Percentiles rank a stretch among this genome's conserved stretches.
Evolutionary conservation across 2,329 filamentous ascomycete genomes (phyloP).

Genomic region (Neonectria sp.): DNA sequence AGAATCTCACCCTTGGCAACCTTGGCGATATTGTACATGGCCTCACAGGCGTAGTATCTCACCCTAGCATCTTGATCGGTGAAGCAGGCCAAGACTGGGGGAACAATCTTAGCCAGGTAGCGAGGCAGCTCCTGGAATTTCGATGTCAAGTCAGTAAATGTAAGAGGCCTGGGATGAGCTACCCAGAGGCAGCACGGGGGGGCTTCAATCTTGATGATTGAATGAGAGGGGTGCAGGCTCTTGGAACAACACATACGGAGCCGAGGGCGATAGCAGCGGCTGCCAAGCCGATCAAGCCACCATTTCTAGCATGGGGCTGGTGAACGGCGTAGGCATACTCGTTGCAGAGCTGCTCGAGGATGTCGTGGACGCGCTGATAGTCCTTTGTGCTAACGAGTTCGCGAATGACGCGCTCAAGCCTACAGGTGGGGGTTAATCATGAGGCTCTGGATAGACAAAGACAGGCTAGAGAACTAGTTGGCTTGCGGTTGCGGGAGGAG

Average conservation of each 20-base stretch:
- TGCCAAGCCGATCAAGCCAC: conserved; percentile 93
- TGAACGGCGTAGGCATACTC: conserved; percentile 98
- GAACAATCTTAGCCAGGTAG: conserved; percentile 94
- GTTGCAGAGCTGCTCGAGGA: conserved; percentile 96
- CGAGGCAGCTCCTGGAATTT: conserved; percentile 83
- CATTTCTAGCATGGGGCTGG: conserved; percentile 96
- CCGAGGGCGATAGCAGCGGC: conserved; percentile 96
- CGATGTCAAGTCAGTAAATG: conserved; percentile 22
- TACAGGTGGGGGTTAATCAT: conserved; percentile 54
- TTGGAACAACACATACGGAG: conserved; percentile 72
- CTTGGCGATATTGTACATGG: conserved; percentile 99
- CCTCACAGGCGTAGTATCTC: conserved; percentile 98
- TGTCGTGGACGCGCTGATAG: conserved; percentile 84
- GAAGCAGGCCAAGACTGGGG: conserved; percentile 96
- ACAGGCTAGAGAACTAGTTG: conserved; percentile 6
- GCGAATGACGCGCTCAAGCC: conserved; percentile 91
- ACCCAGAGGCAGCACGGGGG: neutral
- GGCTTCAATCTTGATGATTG: neutral
- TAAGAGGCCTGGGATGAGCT: too few relatives aligned
- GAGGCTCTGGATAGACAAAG: conserved; percentile 6
- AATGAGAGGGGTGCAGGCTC: neutral
- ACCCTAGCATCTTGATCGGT: conserved; percentile 98
- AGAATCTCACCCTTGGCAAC: conserved; percentile 98
- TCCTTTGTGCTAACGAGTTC: conserved; percentile 85
- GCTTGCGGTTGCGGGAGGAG: conserved; percentile 5